Percentiles rank a stretch among this genome's conserved stretches.
These are phyloP conservation scores for Chaetoceros tenuissimus DNA, from an alignment of 108 stramenopile species.

Conservation along the genomic window DNA sequence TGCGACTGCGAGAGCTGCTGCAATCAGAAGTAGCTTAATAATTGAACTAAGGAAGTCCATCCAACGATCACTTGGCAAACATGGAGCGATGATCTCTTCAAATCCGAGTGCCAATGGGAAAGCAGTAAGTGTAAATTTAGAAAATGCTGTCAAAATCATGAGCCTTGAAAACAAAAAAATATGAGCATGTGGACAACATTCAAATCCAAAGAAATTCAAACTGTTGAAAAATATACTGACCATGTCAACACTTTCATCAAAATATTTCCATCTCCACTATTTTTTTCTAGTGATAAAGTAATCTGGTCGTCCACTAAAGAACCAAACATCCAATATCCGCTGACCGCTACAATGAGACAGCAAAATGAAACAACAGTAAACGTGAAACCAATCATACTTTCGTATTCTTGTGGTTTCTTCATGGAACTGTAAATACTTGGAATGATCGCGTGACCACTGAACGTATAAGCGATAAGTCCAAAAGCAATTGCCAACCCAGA, in stretches of 20 bases:
- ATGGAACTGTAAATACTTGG: constrained; percentile 74
- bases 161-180: too few species aligned
- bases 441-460: constrained; percentile 74
- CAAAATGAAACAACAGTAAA: constrained; percentile 39
- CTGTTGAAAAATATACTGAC: too few species aligned
- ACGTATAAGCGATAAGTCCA: constrained; percentile 69
- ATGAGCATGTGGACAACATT: too few species aligned
- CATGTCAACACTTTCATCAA: constrained; percentile 61
- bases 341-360: constrained; percentile 51
- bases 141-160: constrained; percentile 74
- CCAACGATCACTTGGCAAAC: constrained; percentile 42
- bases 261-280: constrained; percentile 22
- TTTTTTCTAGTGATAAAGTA: constrained; percentile 57
- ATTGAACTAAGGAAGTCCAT: constrained; percentile 39
- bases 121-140: constrained; percentile 73
- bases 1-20: constrained; percentile 45
- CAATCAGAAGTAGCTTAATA: constrained; percentile 53
- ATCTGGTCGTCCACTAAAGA: constrained; percentile 69
- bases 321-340: constrained; percentile 78
- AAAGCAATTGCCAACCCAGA: constrained; percentile 46
- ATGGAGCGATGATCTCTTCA: constrained; percentile 66
- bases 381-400: constrained; percentile 52
- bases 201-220: too few species aligned
- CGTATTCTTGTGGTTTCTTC: constrained; percentile 64
- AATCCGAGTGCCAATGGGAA: constrained; percentile 79